phyloP scores from a whole-genome alignment of 1,284 basidiomycete genomes.

The Pyrrhoderma noxium region DNA sequence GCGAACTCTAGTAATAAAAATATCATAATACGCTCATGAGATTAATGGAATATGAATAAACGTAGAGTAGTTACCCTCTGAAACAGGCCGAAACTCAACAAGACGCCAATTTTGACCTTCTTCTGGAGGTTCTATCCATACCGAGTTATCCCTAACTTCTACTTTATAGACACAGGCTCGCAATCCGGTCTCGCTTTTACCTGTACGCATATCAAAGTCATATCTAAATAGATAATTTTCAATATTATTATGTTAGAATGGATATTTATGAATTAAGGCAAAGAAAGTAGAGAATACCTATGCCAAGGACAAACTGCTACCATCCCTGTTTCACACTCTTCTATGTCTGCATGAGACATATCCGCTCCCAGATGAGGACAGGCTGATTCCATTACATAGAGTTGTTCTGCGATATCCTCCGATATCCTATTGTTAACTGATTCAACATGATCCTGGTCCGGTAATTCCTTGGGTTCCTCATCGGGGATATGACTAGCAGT shows the following conservation, averaged over 20 bases:
- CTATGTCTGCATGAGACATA: slow-evolving; percentile 73
- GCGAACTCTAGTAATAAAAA: slow-evolving; percentile 49
- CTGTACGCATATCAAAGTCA: slow-evolving; percentile 65
- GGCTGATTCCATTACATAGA: slow-evolving; percentile 80
- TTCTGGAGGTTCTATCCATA: slow-evolving; percentile 62
- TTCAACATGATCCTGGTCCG: neutral
- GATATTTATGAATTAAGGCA: neutral
- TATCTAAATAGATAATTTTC: slow-evolving; percentile 38
- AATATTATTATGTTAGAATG: slow-evolving; percentile 19
- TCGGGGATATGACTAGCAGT: slow-evolving; percentile 6
- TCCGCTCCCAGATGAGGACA: slow-evolving; percentile 85
- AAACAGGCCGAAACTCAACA: slow-evolving; percentile 72
- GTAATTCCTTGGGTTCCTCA: slow-evolving; percentile 7
- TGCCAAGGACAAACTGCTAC: slow-evolving; percentile 83
- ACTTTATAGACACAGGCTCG: slow-evolving; percentile 74
- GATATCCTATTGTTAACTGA: neutral
- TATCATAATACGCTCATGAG: neutral
- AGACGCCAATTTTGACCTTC: slow-evolving; percentile 57
- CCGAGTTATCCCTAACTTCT: slow-evolving; percentile 44
- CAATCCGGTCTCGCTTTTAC: slow-evolving; percentile 71
- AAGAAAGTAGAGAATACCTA: slow-evolving; percentile 38
- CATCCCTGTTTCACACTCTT: slow-evolving; percentile 53
- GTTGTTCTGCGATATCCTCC: slow-evolving; percentile 35
- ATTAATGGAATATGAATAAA: neutral
- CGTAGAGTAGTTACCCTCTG: slow-evolving; percentile 51